phyloP scores from a whole-genome alignment of 768 basidiomycete genomes.

The Lentinula aciculospora region DNA sequence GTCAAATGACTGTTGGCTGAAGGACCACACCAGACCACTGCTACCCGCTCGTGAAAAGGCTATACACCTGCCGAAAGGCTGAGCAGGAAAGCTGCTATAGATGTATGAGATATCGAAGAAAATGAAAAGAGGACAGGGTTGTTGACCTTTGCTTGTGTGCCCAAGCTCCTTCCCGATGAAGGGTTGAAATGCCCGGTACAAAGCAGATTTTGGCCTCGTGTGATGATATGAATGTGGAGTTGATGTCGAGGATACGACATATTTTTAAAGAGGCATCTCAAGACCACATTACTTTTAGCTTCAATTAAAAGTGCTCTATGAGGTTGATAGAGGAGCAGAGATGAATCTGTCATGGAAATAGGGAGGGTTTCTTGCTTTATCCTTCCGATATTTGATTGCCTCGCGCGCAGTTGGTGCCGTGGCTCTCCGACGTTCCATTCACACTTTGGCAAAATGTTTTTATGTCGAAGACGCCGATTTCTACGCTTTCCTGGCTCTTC shows the following conservation, averaged over 20 bases:
- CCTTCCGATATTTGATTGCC: no score
- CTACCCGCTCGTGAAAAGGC: not conserved
- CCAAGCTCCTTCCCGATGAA: not conserved
- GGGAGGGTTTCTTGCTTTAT: no score
- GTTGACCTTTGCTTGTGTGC: not conserved
- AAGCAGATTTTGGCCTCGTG: not conserved
- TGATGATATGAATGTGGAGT: not conserved
- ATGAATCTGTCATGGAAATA: no score
- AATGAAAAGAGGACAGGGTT: not conserved
- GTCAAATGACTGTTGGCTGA: no score
- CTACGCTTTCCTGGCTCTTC: no score
- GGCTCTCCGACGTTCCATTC: no score
- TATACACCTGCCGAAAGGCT: not conserved
- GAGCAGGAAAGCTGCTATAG: not conserved
- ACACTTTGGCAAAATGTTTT: no score
- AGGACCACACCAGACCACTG: no score
- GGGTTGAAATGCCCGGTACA: not conserved
- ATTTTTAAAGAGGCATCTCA: not conserved
- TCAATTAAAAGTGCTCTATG: not conserved
- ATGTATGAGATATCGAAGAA: not conserved
- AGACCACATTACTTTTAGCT: not conserved
- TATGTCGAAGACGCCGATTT: no score
- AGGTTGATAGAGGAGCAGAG: no score
- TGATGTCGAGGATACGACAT: slow-evolving; percentile 1
- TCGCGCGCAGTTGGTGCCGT: no score